These are phyloP conservation scores for Phytomonas serpens DNA, from an alignment of 208 protist species.

Conservation along the genomic window DNA sequence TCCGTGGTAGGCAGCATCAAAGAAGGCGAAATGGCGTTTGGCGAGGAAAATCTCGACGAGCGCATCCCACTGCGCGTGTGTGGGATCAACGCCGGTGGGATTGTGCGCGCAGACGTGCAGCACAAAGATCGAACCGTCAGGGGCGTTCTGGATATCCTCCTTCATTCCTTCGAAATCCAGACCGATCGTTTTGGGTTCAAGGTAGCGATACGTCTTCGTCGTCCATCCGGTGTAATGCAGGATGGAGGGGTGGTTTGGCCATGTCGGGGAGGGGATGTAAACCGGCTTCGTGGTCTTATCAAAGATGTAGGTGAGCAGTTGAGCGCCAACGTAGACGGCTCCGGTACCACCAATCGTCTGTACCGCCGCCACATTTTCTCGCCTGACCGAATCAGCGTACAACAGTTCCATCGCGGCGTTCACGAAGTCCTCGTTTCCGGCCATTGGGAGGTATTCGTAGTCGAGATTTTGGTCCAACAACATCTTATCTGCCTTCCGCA, in stretches of 20 bases:
- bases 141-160: slow-evolving; percentile 52
- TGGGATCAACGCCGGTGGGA: slow-evolving; percentile 97
- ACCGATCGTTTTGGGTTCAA: slow-evolving; percentile 36
- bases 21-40: slow-evolving; percentile 89
- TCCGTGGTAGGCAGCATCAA: slow-evolving; percentile 96
- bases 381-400: slow-evolving; percentile 69
- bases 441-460: slow-evolving; percentile 98
- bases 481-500: slow-evolving; percentile 82
- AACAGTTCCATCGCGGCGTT: slow-evolving; percentile 72
- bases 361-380: slow-evolving; percentile 50
- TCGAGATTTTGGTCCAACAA: slow-evolving; percentile 63
- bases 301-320: slow-evolving; percentile 42
- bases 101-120: slow-evolving; percentile 98
- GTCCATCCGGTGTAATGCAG: slow-evolving; percentile 49
- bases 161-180: slow-evolving; percentile 88
- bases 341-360: slow-evolving; percentile 91
- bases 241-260: slow-evolving; percentile 80
- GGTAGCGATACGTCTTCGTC: slow-evolving; percentile 76
- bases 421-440: slow-evolving; percentile 82
- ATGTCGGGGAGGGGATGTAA: slow-evolving; percentile 83
- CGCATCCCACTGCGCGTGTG: slow-evolving; percentile 91
- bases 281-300: slow-evolving; percentile 29
- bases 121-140: slow-evolving; percentile 90
- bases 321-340: slow-evolving; percentile 58
- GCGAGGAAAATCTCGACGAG: slow-evolving; percentile 85